These are phyloP conservation scores for Porodaedalea pini DNA, from an alignment of 1,284 basidiomycete genomes.

Conservation along the genomic window DNA sequence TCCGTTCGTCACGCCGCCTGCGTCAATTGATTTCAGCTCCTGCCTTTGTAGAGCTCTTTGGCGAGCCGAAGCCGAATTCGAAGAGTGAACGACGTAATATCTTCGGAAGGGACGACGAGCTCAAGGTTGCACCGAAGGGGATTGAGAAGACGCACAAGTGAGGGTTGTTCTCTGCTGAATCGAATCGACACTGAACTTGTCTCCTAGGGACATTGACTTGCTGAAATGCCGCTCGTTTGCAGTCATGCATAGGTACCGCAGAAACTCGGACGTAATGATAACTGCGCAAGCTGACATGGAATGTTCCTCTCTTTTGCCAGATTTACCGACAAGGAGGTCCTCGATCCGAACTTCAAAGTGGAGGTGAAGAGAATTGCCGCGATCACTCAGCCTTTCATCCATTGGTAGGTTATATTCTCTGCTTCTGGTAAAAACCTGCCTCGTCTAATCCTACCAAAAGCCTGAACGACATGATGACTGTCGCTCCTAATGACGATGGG, in stretches of 20 bases:
- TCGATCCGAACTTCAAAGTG: conserved; percentile 63
- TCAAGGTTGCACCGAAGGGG: conserved; percentile 87
- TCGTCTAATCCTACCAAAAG: conserved; percentile 33
- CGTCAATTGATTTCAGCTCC: conserved; percentile 60
- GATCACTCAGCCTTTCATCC: conserved; percentile 74
- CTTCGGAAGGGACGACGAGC: conserved; percentile 76
- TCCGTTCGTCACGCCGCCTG: conserved; percentile 59
- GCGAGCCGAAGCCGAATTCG: conserved; percentile 57
- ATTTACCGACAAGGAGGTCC: conserved; percentile 74
- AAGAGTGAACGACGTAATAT: conserved; percentile 67
- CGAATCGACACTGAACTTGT: too few species aligned
- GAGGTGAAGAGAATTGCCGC: conserved; percentile 51
- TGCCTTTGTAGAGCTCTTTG: conserved; percentile 71
- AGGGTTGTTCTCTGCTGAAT: too few species aligned
- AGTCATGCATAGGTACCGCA: conserved; percentile 61
- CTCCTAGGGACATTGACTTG: conserved; percentile 75
- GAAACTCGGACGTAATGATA: neutral
- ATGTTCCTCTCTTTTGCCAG: conserved; percentile 37
- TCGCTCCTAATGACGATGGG: conserved; percentile 35
- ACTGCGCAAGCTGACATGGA: neutral
- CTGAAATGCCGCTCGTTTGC: conserved; percentile 79
- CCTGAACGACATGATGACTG: conserved; percentile 63
- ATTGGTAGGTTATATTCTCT: conserved; percentile 55
- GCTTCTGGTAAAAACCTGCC: neutral
- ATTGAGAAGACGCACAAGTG: conserved; percentile 77